These are phyloP conservation scores for Botrytis fragariae DNA, from an alignment of 2,329 filamentous ascomycete species.

Conservation along the genomic window DNA sequence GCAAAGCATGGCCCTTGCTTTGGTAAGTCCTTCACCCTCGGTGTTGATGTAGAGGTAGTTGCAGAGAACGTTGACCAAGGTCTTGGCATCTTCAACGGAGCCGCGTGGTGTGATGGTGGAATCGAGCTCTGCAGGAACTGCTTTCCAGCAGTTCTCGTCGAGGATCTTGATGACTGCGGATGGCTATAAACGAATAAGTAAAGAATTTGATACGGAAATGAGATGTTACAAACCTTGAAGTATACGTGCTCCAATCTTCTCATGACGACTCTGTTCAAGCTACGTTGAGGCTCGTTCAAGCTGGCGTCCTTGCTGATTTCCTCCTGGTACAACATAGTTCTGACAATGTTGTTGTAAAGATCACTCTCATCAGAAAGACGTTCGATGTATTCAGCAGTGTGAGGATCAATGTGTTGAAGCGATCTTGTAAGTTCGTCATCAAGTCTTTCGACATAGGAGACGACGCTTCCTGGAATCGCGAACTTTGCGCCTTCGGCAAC, in stretches of 20 bases:
- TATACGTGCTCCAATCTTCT: slow-evolving; percentile 95
- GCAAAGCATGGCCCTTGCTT: slow-evolving; percentile 94
- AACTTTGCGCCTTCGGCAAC: slow-evolving; percentile 73
- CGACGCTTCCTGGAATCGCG: slow-evolving; percentile 88
- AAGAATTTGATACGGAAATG: slow-evolving; percentile 24
- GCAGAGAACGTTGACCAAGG: slow-evolving; percentile 83
- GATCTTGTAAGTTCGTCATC: slow-evolving; percentile 97
- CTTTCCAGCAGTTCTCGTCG: slow-evolving; percentile 91
- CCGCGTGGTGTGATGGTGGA: slow-evolving; percentile 77
- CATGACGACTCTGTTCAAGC: slow-evolving; percentile 89
- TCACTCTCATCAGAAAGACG: slow-evolving; percentile 85
- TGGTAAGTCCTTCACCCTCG: slow-evolving; percentile 76
- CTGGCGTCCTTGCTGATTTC: slow-evolving; percentile 66
- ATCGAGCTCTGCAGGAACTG: slow-evolving; percentile 65
- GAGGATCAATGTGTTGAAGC: slow-evolving; percentile 95
- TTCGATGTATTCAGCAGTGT: slow-evolving; percentile 98
- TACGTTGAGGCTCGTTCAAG: slow-evolving; percentile 77
- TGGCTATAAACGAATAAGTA: slow-evolving; percentile 51
- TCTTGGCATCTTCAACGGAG: slow-evolving; percentile 64
- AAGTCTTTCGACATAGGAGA: slow-evolving; percentile 90
- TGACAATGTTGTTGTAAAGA: slow-evolving; percentile 90
- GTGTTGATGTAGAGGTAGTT: slow-evolving; percentile 93
- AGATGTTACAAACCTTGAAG: slow-evolving; percentile 70
- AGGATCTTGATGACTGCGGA: slow-evolving; percentile 89
- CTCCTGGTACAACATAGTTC: slow-evolving; percentile 86